A percentile compares a stretch with the other conserved stretches of the same genome.
These are phyloP conservation scores for Ulmus americana DNA, from an alignment of 331 rosid genomes.

Conservation along the genomic window DNA sequence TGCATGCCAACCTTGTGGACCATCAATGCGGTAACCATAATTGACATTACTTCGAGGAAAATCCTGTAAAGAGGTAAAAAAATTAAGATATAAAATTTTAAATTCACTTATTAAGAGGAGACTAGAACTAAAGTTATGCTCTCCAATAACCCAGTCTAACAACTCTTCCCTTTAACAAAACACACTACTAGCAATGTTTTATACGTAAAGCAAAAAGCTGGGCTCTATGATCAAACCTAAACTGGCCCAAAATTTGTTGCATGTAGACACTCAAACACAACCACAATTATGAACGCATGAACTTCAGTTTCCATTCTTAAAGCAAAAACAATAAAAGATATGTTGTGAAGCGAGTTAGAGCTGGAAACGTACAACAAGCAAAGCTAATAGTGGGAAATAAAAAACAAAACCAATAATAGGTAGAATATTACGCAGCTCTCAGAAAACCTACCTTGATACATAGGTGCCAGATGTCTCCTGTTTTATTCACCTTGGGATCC, in stretches of 20 bases:
- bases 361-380: neutral
- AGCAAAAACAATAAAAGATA: neutral
- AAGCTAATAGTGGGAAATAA: conserved; percentile 8
- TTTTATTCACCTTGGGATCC: conserved; percentile 72
- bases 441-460: conserved; percentile 56
- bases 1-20: conserved; percentile 65
- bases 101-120: neutral
- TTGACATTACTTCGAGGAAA: conserved; percentile 65
- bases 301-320: neutral
- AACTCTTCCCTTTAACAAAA: neutral
- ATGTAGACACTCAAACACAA: neutral
- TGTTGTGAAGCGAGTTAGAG: neutral
- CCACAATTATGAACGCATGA: neutral
- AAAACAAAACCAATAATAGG: conserved; percentile 7
- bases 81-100: neutral
- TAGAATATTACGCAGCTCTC: conserved; percentile 16
- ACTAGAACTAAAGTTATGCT: neutral
- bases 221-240: neutral
- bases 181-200: neutral
- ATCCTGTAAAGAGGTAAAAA: conserved; percentile 42
- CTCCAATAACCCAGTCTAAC: too few relatives aligned
- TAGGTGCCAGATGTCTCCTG: conserved; percentile 95
- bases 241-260: neutral
- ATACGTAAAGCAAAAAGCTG: neutral
- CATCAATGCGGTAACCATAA: conserved; percentile 77